Percentiles rank a stretch among this genome's conserved stretches.
Evolutionary conservation across 768 basidiomycete species (phyloP).

Genomic region (Suillus occidentalis): DNA sequence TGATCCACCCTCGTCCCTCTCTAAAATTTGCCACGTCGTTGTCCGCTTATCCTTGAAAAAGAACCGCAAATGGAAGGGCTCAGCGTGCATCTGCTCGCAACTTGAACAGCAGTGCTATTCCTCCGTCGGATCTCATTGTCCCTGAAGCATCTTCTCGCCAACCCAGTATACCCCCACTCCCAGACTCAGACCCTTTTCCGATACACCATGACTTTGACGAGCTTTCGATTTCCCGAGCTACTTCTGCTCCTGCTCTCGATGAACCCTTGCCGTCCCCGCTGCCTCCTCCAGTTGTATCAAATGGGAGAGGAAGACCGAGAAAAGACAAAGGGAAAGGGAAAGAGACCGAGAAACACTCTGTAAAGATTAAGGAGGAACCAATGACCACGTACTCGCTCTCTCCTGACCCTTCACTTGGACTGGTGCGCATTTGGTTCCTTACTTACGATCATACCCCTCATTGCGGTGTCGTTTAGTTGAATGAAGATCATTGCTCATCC

Average conservation of each 20-base stretch:
- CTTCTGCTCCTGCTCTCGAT: slow-evolving; percentile 42
- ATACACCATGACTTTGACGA: slow-evolving; percentile 61
- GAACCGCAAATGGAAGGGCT: slow-evolving; percentile 63
- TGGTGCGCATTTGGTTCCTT: slow-evolving; percentile 33
- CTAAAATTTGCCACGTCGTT: slow-evolving; percentile 12
- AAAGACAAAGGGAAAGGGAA: slow-evolving; percentile 51
- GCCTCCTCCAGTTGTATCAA: slow-evolving; percentile 4
- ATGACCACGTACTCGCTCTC: slow-evolving; percentile 34
- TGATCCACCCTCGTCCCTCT: slow-evolving; percentile 28
- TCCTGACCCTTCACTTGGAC: slow-evolving; percentile 32
- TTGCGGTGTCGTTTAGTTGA: slow-evolving; percentile 38
- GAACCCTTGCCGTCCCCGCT: slow-evolving; percentile 18
- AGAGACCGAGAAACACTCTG: slow-evolving; percentile 35
- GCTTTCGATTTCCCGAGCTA: slow-evolving; percentile 60
- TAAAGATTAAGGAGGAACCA: slow-evolving; percentile 50
- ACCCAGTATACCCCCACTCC: slow-evolving; percentile 39
- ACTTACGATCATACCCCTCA: slow-evolving; percentile 19
- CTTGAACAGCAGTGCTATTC: slow-evolving; percentile 44
- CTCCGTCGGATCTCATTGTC: slow-evolving; percentile 38
- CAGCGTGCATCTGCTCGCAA: slow-evolving; percentile 72
- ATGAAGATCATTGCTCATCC: slow-evolving; percentile 85
- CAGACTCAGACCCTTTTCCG: slow-evolving; percentile 52
- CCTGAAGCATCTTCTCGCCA: slow-evolving; percentile 41
- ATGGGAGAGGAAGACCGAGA: slow-evolving; percentile 31
- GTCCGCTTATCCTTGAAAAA: slow-evolving; percentile 26